Base-by-base conservation (phyloP, 805 yeast genomes). In the Saturnispora serradocipensis region DNA sequence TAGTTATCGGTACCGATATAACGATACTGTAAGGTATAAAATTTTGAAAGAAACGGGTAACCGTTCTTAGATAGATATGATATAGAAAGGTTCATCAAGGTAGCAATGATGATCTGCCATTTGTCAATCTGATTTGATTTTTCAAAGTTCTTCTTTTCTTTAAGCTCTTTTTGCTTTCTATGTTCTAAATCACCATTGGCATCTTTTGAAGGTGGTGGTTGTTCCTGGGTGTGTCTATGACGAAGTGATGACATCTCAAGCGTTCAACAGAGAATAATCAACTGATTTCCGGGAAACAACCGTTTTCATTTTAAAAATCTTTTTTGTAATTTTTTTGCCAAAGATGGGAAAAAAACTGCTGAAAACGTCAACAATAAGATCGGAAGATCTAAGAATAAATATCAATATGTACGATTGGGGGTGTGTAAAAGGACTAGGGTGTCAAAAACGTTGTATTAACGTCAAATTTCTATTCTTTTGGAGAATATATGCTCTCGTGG, bases 11-110 rank as follows among this genome's bases (percentile, higher is more conserved):
- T 45, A 28, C 59, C 59, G 28, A 63, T 59, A 46, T 62, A 61
- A 43, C 55, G 57, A 59, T 77, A 69, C 53, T 75, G 80, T 43
- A 77, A 55, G 30, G 61, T 63, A 42, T 72, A 59, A 52, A 76
- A 74, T 59, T 72, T 74, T 40, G 56, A 45, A 18, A 63, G 59
- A 15, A 49, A 48, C 1, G 70, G 65, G 16, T 67, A 35, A 9
- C 51, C 54, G 34, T 54, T 59, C 46, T 44, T 34, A 3, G 64
- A 55, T 15, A 59, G 46, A 7, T 49, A 35, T 30, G 59, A 42
- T 4, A 66, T 49, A 3, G 48, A 16, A 6, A 51, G 16, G 36
- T 61, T 56, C 25, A 61, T 49, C 2, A 53, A 8, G 8, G 59
- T n/a, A 5, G 65, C 46, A 10, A 55, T n/a, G 9, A 25, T 34